Evolutionary conservation across 1,284 basidiomycete species (phyloP).

Genomic region (Pyrrhoderma noxium): DNA sequence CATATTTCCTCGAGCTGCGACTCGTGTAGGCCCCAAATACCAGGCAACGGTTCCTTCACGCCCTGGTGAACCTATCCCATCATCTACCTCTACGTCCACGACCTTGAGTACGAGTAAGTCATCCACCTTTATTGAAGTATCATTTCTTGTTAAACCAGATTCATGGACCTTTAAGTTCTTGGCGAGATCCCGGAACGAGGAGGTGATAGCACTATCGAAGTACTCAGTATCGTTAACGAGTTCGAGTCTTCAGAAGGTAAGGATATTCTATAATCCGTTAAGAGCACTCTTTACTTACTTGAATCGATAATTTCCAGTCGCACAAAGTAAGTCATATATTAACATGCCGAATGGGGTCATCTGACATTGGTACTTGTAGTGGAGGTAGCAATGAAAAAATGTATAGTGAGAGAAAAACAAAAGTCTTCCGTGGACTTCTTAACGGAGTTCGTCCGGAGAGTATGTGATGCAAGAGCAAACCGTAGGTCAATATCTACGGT

Average conservation of each 20-base stretch:
- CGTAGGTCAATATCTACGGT: constrained; percentile 49
- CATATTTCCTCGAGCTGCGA: constrained; percentile 88
- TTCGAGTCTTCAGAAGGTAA: constrained; percentile 60
- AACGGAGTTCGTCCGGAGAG: constrained; percentile 60
- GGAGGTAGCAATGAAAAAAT: constrained; percentile 32
- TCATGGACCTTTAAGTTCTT: not conserved
- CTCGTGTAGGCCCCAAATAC: constrained; percentile 81
- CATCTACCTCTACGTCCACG: not conserved
- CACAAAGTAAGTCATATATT: constrained; percentile 33
- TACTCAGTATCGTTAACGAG: constrained; percentile 53
- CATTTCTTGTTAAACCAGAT: too few relatives aligned
- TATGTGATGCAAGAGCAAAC: constrained; percentile 54
- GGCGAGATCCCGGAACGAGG: constrained; percentile 52
- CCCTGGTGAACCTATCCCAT: constrained; percentile 28
- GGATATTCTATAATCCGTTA: constrained; percentile 20
- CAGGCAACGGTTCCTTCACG: constrained; percentile 63
- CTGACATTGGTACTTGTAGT: constrained; percentile 12
- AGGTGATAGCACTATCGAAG: constrained; percentile 66
- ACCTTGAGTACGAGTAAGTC: not conserved
- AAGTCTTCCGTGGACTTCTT: constrained; percentile 67
- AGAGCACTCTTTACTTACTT: constrained; percentile 22
- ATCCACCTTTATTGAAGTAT: too few relatives aligned
- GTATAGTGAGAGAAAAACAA: constrained; percentile 44
- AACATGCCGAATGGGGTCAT: not conserved
- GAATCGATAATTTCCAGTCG: constrained; percentile 38